A percentile compares a stretch with the other conserved stretches of the same genome.
These are phyloP conservation scores for Cucurbitaria berberidis DNA, from an alignment of 2,329 filamentous ascomycete species.

Conservation along the genomic window DNA sequence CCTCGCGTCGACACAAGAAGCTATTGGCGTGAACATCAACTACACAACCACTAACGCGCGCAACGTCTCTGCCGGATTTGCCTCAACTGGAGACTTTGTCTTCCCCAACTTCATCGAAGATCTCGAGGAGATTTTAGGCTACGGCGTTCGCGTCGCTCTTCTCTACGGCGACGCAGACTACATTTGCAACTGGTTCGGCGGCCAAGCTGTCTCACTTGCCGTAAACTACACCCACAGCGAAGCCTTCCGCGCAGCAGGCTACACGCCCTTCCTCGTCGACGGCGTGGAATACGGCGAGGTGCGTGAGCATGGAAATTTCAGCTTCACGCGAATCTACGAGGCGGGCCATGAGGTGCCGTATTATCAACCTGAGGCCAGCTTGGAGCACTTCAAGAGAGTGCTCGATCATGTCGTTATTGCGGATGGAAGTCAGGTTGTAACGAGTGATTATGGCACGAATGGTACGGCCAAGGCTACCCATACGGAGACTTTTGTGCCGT, in stretches of 20 bases:
- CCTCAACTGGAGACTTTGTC: conserved; percentile 53
- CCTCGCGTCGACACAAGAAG: conserved; percentile 58
- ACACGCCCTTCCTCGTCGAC: conserved; percentile 71
- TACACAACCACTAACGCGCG: conserved; percentile 54
- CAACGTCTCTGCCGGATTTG: conserved; percentile 55
- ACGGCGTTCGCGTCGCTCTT: conserved; percentile 61
- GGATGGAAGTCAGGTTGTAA: conserved; percentile 38
- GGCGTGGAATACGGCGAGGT: conserved; percentile 68
- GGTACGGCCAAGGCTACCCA: conserved; percentile 40
- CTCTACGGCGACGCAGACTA: conserved; percentile 66
- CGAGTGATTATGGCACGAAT: conserved; percentile 38
- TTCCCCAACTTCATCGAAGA: conserved; percentile 55
- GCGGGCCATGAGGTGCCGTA: conserved; percentile 60
- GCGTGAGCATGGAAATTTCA: conserved; percentile 74
- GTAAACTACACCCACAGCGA: conserved; percentile 58
- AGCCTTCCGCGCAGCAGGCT: conserved; percentile 70
- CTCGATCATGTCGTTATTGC: conserved; percentile 34
- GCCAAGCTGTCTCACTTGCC: conserved; percentile 69
- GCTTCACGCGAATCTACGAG: conserved; percentile 59
- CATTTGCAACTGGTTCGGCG: conserved; percentile 71
- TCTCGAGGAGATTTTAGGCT: conserved; percentile 58
- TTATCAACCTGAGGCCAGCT: conserved; percentile 41
- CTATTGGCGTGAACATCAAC: conserved; percentile 60
- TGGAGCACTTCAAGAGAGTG: conserved; percentile 41
- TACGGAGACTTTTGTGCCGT: conserved; percentile 36